Base-by-base conservation (phyloP, 169 alveolate species). In the Miamiensis avidus region DNA sequence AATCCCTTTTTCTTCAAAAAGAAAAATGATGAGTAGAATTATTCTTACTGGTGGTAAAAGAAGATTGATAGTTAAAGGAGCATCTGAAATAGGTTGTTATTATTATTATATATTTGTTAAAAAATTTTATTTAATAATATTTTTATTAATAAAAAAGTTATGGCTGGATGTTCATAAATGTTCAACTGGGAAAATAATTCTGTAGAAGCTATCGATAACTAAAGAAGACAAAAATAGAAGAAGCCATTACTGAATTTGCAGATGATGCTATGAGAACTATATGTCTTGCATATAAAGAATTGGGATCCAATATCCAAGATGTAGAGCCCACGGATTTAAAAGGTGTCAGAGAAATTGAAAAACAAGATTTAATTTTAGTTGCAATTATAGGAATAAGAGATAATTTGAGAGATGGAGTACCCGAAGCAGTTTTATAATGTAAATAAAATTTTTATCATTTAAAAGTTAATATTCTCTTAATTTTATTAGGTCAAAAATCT, bases 351-450 rank as follows among this genome's bases (percentile, higher is more conserved):
- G 91, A 81, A 87, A 82, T 86, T 64, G 90, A 86, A 81, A 86
- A 79, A 34, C 34, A 49, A 72, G 94, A 93, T 64, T 90, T 93
- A 64, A 92, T 88, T 34, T 91, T 95, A 31, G 86, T 96, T 76
- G 97, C 97, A 65, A 91, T 97, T 69, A 89, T 93, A 25, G 98
- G 98, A 72, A 95, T 97, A 49, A 91, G 89, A 75, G 98, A 95
- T 88, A 93, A 94, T 33, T 92, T 94, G 30, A 88, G 98, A 82
- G 93, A 89, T 31, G 99, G 95, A 85, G 98, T 97, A 0, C 97
- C 98, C 34, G 92, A 89, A 31, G 98, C 99, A 0, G 96, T 97
- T 72, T 76, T 33, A 82, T 72, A 84, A 33, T 96, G 98, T 82
- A 92, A 0, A 65, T 33, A 33, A 78, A 34, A 0, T 1, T 33